Conservation (phyloP, 2,329 filamentous ascomycete species). For the Arthrocladium fulminans region DNA sequence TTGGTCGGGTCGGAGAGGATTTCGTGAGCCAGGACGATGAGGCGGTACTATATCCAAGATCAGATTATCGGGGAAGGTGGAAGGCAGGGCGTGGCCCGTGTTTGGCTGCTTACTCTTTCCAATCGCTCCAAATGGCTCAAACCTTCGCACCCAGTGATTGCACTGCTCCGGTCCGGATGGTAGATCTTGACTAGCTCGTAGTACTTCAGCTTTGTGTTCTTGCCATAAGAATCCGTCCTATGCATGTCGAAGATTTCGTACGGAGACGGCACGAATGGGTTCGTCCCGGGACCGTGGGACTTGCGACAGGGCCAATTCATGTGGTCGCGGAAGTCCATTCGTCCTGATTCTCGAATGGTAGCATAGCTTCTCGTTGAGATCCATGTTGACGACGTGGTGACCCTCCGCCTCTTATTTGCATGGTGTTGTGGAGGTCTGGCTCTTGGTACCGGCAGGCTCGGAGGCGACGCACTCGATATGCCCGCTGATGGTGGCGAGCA, state of each 20-base stretch:
- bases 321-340: slow-evolving; percentile 20
- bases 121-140: slow-evolving; percentile 56
- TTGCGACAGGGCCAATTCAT: slow-evolving; percentile 23
- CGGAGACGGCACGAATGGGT: slow-evolving; percentile 47
- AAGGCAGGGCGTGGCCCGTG: too few species aligned
- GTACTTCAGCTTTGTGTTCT: slow-evolving; percentile 76
- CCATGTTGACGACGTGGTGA: neutral
- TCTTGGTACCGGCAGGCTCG: slow-evolving; percentile 22
- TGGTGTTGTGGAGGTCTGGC: slow-evolving; percentile 13
- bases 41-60: slow-evolving; percentile 57
- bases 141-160: slow-evolving; percentile 34
- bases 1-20: slow-evolving; percentile 75
- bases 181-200: slow-evolving; percentile 92
- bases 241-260: slow-evolving; percentile 72
- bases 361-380: slow-evolving; percentile 29
- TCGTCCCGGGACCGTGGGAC: neutral
- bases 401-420: slow-evolving; percentile 1
- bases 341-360: slow-evolving; percentile 26
- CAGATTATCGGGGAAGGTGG: too few species aligned
- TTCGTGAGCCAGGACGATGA: slow-evolving; percentile 78
- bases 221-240: slow-evolving; percentile 41
- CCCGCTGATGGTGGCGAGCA: slow-evolving; percentile 20
- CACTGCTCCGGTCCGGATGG: slow-evolving; percentile 63
- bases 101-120: slow-evolving; percentile 38
- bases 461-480: slow-evolving; percentile 21